Percentiles rank a stretch among this genome's conserved stretches.
phyloP scores from a whole-genome alignment of 176 grass and related monocot genomes.

The Carex cristatella region DNA sequence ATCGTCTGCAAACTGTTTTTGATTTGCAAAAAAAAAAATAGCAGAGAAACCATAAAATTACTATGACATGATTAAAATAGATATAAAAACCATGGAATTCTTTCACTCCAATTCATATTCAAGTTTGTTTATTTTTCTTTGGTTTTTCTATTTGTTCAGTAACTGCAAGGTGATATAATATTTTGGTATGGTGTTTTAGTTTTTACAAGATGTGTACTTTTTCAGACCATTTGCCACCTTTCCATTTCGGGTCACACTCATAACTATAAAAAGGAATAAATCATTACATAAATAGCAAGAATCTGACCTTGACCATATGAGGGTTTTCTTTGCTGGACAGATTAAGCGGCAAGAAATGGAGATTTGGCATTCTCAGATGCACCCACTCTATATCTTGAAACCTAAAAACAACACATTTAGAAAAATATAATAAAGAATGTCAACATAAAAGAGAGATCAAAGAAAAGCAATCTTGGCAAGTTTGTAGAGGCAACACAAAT shows the following conservation, averaged over 20 bases:
- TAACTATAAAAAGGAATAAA: neutral
- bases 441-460: neutral
- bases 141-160: neutral
- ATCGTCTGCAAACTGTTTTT: conserved; percentile 77
- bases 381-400: conserved; percentile 68
- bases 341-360: conserved; percentile 88
- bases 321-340: conserved; percentile 72
- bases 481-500: neutral
- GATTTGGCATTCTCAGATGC: conserved; percentile 83
- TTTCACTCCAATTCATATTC: neutral
- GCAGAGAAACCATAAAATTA: neutral
- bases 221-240: neutral
- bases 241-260: neutral
- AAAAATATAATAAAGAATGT: conserved; percentile 2
- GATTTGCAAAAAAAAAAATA: neutral
- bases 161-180: neutral
- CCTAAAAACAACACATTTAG: conserved; percentile 24
- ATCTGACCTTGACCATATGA: conserved; percentile 71
- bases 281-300: neutral
- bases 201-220: neutral
- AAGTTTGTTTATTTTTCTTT: neutral
- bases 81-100: neutral
- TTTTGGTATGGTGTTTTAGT: neutral
- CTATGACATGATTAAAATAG: neutral
- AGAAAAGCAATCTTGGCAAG: neutral